Evolutionary conservation across 2,329 filamentous ascomycete species (phyloP), one percentile per base, ranked within the genome.

Genomic region (Paraphoma sp.): DNA sequence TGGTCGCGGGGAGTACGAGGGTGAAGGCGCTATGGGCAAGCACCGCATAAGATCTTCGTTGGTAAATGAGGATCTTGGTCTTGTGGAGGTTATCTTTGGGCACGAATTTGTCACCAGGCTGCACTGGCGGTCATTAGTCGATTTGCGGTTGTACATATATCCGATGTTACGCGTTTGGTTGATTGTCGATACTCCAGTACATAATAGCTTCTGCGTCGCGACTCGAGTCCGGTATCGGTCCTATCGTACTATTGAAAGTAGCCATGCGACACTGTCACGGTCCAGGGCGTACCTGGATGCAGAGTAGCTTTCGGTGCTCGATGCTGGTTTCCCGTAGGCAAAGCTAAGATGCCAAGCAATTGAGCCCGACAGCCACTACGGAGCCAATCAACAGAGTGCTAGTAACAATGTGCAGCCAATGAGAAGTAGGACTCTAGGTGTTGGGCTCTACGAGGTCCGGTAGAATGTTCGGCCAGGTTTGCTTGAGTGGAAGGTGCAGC

Each of bases 1-100:
- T 73, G 41, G 67, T 80, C 30, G 79, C 78, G 16, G 78, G 78
- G 1, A 67, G 75, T 33, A 65, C 66, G 42, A 66, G 70, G 51
- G 55, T 64, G 14, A 69, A 62, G 51, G 68, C 66, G 18, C 46
- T 73, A 43, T 73, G 70, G 70, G 59, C 50, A 18, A 58, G 54
- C 31, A 69, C 67, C 4, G 64, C 59, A n/a, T 68, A 54, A 45
- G 30, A 7, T n/a, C 8, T 14, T 3, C 40, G 4, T 42, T 6
- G 12, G 11, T 23, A 12, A 30, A 12, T 5, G 12, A 41, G 28
- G 6, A 29, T 14, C 18, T 45, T 16, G 33, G 6, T 5, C 7
- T 12, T 33, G n/a, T 40, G 46, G 16, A 6, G 8, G 12, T 12
- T 11, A n/a, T 42, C 8, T 16, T 42, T 42, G 40, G 40, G 14